A percentile compares a stretch with the other conserved stretches of the same genome.
Evolutionary conservation across 2,329 filamentous ascomycete genomes (phyloP).

Genomic region (Graphilbum fragrans): DNA sequence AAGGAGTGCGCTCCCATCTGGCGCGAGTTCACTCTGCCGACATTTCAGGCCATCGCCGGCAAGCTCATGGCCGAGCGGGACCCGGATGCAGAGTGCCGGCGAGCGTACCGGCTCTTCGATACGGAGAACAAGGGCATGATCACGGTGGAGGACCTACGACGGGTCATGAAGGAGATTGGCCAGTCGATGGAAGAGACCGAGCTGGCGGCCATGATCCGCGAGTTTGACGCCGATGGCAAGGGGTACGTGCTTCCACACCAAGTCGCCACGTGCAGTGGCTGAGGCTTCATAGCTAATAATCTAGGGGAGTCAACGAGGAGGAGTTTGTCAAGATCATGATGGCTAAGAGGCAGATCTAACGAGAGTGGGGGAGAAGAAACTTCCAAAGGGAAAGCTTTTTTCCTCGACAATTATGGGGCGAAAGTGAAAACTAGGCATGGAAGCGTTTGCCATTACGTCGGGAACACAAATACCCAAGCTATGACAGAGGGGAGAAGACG

Average conservation of each 20-base stretch:
- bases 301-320: conserved; percentile 49
- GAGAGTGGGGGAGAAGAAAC: too few relatives aligned
- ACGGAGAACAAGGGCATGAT: conserved; percentile 86
- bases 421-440: too few relatives aligned
- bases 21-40: conserved; percentile 61
- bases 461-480: too few relatives aligned
- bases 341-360: conserved; percentile 16
- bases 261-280: not conserved
- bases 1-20: conserved; percentile 46
- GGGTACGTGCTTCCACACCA: conserved; percentile 33
- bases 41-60: conserved; percentile 67
- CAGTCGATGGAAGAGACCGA: conserved; percentile 91
- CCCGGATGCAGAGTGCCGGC: conserved; percentile 78
- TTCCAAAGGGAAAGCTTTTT: too few relatives aligned
- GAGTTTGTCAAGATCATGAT: conserved; percentile 57
- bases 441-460: too few relatives aligned
- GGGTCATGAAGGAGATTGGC: conserved; percentile 81
- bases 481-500: too few relatives aligned
- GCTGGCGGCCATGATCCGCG: conserved; percentile 90
- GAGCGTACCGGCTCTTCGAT: conserved; percentile 90
- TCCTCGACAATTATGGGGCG: too few relatives aligned
- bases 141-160: conserved; percentile 72
- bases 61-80: conserved; percentile 71
- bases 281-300: not conserved
- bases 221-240: conserved; percentile 91